Evolutionary conservation across 345 rosid species (phyloP), one percentile per base, ranked within the genome.

Genomic region (Physaria fendleri): DNA sequence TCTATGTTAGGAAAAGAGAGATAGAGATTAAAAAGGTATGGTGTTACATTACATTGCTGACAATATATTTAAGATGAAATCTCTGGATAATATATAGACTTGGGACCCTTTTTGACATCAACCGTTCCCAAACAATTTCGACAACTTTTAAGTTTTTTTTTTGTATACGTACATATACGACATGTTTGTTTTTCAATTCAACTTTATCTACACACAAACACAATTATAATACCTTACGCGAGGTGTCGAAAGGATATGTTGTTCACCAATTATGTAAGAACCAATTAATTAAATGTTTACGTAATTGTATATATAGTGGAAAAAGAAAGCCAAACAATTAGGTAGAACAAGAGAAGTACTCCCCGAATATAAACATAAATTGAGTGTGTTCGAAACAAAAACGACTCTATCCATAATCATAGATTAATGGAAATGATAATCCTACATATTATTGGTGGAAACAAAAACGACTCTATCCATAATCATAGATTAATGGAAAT

Each of bases 51-150:
- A 41, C 37, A 28, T 53, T 60, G 56, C 67, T 52, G 67, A 52
- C 28, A 55, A 68, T 25, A 18, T 14, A 12, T 12, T 12, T 40
- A 11, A 52, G 56, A 60, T 37, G 37, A 59, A 35, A 29, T 15
- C 48, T 59, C 59, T 44, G 61, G 49, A 50, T 68, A 41, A 40
- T 32, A 40, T 32, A 22, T 48, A 46, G 59, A 49, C 22, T 40
- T 49, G 5, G 35, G 52, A 27, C 45, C 20, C 33, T 40, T 59
- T 35, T 14, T 58, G 12, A 24, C 38, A 25, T 17, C 57, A 38
- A 38, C 49, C 47, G 39, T 51, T 49, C 14, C 49, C 11, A 14
- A 32, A 49, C 23, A 39, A 8, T 39, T 20, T 39, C 37, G 23
- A 64, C 18, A 32, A 7, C 7, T 64, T 64, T 32, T 41, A 34